Conservation (phyloP, 176 grass and related monocot genomes). For the Paspalum notatum region DNA sequence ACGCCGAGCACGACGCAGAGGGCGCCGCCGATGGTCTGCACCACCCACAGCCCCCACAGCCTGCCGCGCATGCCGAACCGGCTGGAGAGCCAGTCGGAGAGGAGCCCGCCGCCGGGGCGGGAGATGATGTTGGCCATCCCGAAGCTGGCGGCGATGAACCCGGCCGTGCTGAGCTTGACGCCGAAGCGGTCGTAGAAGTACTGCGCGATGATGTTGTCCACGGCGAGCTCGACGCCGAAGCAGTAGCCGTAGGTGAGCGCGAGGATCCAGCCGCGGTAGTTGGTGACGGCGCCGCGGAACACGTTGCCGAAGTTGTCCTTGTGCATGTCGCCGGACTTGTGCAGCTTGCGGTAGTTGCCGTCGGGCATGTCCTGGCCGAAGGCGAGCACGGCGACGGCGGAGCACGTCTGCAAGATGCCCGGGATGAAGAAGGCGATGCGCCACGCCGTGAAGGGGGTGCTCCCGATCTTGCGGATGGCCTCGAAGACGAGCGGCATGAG, state of each 20-base stretch:
- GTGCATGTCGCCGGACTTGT: slow-evolving; percentile 72
- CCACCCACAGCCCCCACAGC: slow-evolving; percentile 83
- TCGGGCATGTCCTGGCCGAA: slow-evolving; percentile 92
- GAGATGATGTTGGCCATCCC: slow-evolving; percentile 85
- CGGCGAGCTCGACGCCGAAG: slow-evolving; percentile 88
- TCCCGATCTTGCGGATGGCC: slow-evolving; percentile 63
- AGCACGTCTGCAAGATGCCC: slow-evolving; percentile 73
- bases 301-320: slow-evolving; percentile 86
- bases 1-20: slow-evolving; percentile 66
- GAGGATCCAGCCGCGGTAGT: slow-evolving; percentile 83
- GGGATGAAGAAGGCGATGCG: slow-evolving; percentile 91
- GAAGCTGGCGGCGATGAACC: slow-evolving; percentile 87
- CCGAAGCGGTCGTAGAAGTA: slow-evolving; percentile 92
- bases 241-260: slow-evolving; percentile 89
- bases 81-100: slow-evolving; percentile 77
- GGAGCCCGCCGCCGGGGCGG: slow-evolving; percentile 62
- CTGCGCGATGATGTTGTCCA: slow-evolving; percentile 93
- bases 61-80: slow-evolving; percentile 81
- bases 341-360: slow-evolving; percentile 72
- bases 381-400: slow-evolving; percentile 65
- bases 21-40: slow-evolving; percentile 71
- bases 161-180: slow-evolving; percentile 69
- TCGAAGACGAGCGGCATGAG: slow-evolving; percentile 89
- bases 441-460: slow-evolving; percentile 81
- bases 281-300: slow-evolving; percentile 64